Evolutionary conservation across 345 rosid species (phyloP).

Genomic region (Capsella bursapastoris): DNA sequence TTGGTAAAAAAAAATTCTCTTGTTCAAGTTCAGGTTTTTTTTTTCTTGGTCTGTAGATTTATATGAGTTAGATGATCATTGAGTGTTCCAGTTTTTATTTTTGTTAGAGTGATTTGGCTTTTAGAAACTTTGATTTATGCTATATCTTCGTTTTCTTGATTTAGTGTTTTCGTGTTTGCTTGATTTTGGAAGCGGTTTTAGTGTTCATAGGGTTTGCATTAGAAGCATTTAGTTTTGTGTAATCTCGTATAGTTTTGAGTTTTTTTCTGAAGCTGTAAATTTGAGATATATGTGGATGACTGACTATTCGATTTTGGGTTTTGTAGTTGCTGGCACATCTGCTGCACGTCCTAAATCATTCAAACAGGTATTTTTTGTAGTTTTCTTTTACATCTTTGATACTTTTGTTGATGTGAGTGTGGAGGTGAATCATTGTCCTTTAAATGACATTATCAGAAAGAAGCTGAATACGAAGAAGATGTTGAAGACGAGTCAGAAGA

Average conservation of each 20-base stretch:
- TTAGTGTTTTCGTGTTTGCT: neutral
- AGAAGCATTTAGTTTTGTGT: neutral
- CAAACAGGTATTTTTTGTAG: constrained; percentile 54
- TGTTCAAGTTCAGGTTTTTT: neutral
- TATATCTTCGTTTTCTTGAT: neutral
- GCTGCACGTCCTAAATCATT: constrained; percentile 85
- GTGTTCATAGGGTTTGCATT: neutral
- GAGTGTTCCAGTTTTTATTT: neutral
- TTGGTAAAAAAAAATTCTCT: neutral
- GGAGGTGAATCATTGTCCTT: neutral
- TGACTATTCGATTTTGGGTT: neutral
- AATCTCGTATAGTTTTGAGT: neutral
- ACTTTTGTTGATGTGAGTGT: neutral
- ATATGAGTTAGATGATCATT: neutral
- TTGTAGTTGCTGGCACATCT: constrained; percentile 84
- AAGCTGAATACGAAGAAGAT: constrained; percentile 55
- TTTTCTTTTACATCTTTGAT: neutral
- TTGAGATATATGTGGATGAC: neutral
- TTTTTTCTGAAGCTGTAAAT: neutral
- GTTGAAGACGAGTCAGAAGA: constrained; percentile 57
- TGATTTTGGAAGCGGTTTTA: neutral
- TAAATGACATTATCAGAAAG: constrained; percentile 48
- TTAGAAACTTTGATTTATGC: neutral
- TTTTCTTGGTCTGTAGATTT: neutral
- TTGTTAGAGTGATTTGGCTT: constrained; percentile 18